Percentiles rank a stretch among this genome's conserved stretches.
Evolutionary conservation across 176 grass and related monocot species (phyloP).

Genomic region (Alopecurus myosuroides): DNA sequence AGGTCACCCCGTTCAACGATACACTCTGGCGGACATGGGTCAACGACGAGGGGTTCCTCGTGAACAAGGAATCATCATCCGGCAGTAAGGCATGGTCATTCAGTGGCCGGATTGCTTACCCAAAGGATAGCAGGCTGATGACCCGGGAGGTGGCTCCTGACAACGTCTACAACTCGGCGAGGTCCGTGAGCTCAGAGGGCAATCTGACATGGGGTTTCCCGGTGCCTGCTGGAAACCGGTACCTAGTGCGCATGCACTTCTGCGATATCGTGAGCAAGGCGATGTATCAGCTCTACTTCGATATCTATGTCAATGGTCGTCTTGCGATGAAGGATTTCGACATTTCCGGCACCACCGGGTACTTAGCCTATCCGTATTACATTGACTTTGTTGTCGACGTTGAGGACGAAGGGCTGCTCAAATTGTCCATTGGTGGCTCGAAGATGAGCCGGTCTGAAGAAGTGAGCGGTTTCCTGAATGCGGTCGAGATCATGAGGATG

Average conservation of each 20-base stretch:
- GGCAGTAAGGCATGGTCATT: constrained; percentile 29
- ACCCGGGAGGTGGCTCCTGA: constrained; percentile 72
- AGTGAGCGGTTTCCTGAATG: constrained; percentile 75
- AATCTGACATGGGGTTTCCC: constrained; percentile 76
- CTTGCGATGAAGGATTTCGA: constrained; percentile 69
- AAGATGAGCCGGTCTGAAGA: constrained; percentile 37
- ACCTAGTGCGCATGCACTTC: constrained; percentile 91
- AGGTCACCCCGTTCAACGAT: constrained; percentile 93
- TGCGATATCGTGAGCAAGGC: constrained; percentile 78
- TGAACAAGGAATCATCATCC: constrained; percentile 37
- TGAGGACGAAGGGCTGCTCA: constrained; percentile 39
- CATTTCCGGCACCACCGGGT: constrained; percentile 47
- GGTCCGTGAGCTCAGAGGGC: constrained; percentile 42
- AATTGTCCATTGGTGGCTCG: constrained; percentile 54
- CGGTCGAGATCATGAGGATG: constrained; percentile 96
- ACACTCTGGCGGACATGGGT: constrained; percentile 94
- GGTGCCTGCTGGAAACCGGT: constrained; percentile 46
- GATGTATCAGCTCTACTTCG: constrained; percentile 67
- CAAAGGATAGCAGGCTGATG: constrained; percentile 43
- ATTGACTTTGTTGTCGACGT: constrained; percentile 77
- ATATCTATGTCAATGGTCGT: constrained; percentile 73
- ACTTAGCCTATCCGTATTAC: constrained; percentile 77
- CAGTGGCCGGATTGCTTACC: constrained; percentile 76
- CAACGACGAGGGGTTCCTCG: constrained; percentile 44
- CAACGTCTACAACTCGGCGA: constrained; percentile 77